A percentile compares a stretch with the other conserved stretches of the same genome.
Evolutionary conservation across 352 stramenopile genomes (phyloP).

Genomic region (Globisporangium middletonii): DNA sequence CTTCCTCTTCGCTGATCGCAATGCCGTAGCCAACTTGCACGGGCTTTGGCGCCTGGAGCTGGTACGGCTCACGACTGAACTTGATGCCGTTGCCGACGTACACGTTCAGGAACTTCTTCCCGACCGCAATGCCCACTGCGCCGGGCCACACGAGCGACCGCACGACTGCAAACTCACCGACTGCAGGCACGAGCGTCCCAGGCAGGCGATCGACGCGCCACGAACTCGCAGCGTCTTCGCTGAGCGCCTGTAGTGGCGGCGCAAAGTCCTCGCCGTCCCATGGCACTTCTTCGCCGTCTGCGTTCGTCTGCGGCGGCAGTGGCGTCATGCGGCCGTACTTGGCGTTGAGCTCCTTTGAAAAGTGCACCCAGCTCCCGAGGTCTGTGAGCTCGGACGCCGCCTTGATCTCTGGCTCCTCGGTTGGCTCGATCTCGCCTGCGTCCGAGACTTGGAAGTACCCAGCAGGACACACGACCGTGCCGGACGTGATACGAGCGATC

Average conservation of each 20-base stretch:
- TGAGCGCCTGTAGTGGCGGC: constrained; percentile 45
- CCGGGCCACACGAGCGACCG: constrained; percentile 83
- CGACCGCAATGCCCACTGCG: constrained; percentile 77
- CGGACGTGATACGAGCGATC: constrained; percentile 85
- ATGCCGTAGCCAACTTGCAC: constrained; percentile 52
- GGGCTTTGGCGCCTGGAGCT: constrained; percentile 38
- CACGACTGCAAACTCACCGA: constrained; percentile 57
- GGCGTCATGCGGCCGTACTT: constrained; percentile 67
- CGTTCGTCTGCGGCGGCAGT: constrained; percentile 65
- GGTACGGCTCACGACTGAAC: constrained; percentile 53
- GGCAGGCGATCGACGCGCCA: constrained; percentile 79
- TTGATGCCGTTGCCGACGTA: constrained; percentile 87
- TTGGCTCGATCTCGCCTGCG: constrained; percentile 55
- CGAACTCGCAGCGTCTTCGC: constrained; percentile 53
- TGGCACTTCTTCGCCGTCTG: constrained; percentile 63
- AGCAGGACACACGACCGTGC: constrained; percentile 72
- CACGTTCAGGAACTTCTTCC: constrained; percentile 86
- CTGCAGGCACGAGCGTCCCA: constrained; percentile 50
- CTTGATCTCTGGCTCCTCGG: constrained; percentile 69
- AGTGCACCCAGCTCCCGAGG: constrained; percentile 82
- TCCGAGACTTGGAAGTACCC: constrained; percentile 83
- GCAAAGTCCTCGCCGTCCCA: constrained; percentile 65
- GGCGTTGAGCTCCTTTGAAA: constrained; percentile 83
- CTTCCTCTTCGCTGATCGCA: constrained; percentile 23
- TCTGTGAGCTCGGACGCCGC: constrained; percentile 62